phyloP scores from a whole-genome alignment of 345 rosid species.

The Ricinus communis region DNA sequence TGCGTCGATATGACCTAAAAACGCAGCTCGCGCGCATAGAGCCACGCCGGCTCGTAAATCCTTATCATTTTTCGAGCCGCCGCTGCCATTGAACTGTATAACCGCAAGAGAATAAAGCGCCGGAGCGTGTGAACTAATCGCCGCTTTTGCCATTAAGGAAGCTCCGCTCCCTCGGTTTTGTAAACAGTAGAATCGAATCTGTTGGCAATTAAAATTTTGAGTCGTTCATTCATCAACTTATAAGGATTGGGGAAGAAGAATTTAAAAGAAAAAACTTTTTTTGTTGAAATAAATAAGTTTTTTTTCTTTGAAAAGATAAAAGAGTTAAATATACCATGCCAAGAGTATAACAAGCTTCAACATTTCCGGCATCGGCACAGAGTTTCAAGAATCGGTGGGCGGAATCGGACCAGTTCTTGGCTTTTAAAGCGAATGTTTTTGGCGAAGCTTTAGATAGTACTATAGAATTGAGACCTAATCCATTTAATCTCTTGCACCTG shows the following conservation, averaged over 20 bases:
- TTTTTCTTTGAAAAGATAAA: background rate
- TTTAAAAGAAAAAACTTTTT: too few relatives aligned
- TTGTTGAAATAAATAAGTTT: too few relatives aligned
- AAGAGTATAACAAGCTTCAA: constrained; percentile 87
- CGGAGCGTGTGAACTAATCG: constrained; percentile 80
- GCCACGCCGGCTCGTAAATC: constrained; percentile 94
- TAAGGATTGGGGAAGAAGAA: too few relatives aligned
- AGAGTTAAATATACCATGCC: constrained; percentile 73
- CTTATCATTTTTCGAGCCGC: constrained; percentile 87
- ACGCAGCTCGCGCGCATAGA: constrained; percentile 89
- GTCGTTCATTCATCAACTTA: too few relatives aligned
- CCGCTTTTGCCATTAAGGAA: constrained; percentile 93
- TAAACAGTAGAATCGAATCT: constrained; percentile 93
- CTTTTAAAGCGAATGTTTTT: constrained; percentile 54
- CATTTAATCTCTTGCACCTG: constrained; percentile 86
- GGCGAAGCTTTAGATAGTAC: constrained; percentile 65
- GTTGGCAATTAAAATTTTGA: background rate
- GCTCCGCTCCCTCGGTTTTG: constrained; percentile 83
- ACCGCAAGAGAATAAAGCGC: constrained; percentile 84
- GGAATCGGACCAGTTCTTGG: constrained; percentile 76
- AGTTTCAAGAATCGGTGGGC: constrained; percentile 76
- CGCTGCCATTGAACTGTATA: constrained; percentile 97
- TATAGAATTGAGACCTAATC: constrained; percentile 49
- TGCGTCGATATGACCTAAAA: constrained; percentile 85
- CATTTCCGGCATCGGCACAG: constrained; percentile 85